These are phyloP conservation scores for Alternaria sp. DNA, from an alignment of 2,329 filamentous ascomycete genomes.

Conservation along the genomic window DNA sequence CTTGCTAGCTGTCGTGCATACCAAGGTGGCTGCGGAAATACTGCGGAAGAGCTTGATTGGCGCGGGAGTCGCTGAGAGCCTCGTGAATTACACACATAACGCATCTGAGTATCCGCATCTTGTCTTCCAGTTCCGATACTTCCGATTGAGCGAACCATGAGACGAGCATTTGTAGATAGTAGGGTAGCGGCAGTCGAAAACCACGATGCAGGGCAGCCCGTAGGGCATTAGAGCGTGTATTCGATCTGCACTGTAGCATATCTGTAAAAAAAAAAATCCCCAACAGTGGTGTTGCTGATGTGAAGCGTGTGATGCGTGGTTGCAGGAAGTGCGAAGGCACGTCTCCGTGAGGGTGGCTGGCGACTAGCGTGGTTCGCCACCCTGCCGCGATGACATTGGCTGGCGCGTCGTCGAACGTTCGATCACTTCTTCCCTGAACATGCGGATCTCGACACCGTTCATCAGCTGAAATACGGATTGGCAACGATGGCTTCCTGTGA, in stretches of 20 bases:
- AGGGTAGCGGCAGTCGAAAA: rapidly evolving
- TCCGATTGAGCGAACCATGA: background rate
- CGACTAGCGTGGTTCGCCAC: background rate
- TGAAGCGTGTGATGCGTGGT: background rate
- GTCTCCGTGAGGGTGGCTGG: background rate
- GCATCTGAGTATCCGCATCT: too few relatives aligned
- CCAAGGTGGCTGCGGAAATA: background rate
- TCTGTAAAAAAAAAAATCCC: too few relatives aligned
- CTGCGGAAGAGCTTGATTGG: background rate
- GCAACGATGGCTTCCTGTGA: background rate
- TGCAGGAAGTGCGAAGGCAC: background rate
- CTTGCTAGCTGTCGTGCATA: background rate
- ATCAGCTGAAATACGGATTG: background rate
- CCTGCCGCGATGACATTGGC: background rate
- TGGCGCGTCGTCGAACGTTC: background rate
- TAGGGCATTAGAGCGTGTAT: background rate
- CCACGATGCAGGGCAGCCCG: background rate
- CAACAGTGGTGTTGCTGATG: too few relatives aligned
- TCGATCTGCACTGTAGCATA: background rate
- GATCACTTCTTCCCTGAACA: background rate
- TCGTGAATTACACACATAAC: too few relatives aligned
- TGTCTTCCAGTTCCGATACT: background rate
- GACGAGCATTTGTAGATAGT: background rate
- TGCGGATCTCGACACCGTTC: background rate
- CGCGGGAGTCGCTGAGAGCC: background rate